Conservation (phyloP, 2,329 filamentous ascomycete genomes). For the Aphanoascus verrucosus region DNA sequence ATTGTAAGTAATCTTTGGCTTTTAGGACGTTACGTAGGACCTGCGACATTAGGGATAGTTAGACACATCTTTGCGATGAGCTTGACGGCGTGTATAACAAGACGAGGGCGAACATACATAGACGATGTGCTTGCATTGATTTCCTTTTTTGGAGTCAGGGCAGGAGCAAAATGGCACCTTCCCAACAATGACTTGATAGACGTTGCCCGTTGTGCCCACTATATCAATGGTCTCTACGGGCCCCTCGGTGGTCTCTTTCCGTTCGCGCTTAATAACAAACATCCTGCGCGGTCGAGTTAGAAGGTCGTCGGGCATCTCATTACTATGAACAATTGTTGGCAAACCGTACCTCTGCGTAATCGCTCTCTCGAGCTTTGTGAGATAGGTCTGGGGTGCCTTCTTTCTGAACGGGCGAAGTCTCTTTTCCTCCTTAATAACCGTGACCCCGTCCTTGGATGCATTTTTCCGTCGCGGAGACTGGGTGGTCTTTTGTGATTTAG, state of each 20-base stretch:
- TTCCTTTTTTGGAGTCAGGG: conserved; percentile 44
- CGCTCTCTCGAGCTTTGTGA: conserved; percentile 40
- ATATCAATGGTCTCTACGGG: conserved; percentile 46
- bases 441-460: background rate
- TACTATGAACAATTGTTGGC: conserved; percentile 2
- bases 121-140: conserved; percentile 54
- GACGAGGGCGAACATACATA: conserved; percentile 36
- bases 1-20: conserved; percentile 45
- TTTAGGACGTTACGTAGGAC: conserved; percentile 49
- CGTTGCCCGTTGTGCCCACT: conserved; percentile 51
- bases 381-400: conserved; percentile 38
- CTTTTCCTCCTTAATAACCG: conserved; percentile 24
- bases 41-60: conserved; percentile 23
- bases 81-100: background rate
- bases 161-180: conserved; percentile 46
- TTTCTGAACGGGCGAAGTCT: conserved; percentile 33
- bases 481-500: background rate
- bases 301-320: background rate
- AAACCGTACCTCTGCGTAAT: conserved; percentile 35
- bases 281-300: conserved; percentile 31
- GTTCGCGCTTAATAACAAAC: conserved; percentile 45
- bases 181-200: conserved; percentile 49
- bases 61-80: background rate
- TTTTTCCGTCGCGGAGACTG: background rate
- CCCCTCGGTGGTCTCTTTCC: conserved; percentile 34